These are phyloP conservation scores for Aphanomyces stellatus DNA, from an alignment of 352 stramenopile species.

Conservation along the genomic window DNA sequence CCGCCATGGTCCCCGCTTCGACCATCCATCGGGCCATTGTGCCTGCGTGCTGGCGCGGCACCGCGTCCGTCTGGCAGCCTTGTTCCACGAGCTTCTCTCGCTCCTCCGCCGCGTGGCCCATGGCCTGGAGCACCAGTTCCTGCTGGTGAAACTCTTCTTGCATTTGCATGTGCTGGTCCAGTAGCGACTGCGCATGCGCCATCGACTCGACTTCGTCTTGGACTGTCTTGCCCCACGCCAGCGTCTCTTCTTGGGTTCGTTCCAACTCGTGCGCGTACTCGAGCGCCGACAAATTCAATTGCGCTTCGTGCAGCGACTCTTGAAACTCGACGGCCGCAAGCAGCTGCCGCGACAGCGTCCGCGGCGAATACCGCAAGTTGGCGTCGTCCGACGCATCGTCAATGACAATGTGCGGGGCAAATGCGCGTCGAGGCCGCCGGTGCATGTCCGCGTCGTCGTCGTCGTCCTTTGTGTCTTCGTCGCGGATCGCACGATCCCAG, in stretches of 20 bases:
- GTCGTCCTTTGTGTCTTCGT: not conserved
- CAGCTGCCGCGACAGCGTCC: conserved; percentile 9
- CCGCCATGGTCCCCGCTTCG: conserved; percentile 9
- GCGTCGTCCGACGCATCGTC: not conserved
- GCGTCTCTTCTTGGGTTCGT: conserved; percentile 8
- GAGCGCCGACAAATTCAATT: conserved; percentile 13
- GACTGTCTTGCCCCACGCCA: conserved; percentile 2
- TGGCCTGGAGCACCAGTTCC: conserved; percentile 3
- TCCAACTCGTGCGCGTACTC: conserved; percentile 15
- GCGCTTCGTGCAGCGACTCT: conserved; percentile 19
- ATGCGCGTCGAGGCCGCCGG: not conserved
- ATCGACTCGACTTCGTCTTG: conserved; percentile 8
- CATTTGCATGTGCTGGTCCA: not conserved
- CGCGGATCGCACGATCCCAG: conserved; percentile 3
- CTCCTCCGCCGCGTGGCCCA: not conserved
- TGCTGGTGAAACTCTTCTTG: conserved; percentile 8
- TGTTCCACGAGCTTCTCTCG: not conserved
- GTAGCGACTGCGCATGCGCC: not conserved
- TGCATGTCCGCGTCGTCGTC: not conserved
- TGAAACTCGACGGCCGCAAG: conserved; percentile 18
- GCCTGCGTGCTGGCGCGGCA: not conserved
- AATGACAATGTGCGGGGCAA: not conserved
- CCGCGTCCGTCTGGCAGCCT: conserved; percentile 1
- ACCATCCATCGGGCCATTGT: conserved; percentile 1
- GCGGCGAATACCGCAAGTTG: conserved; percentile 1